Evolutionary conservation across 805 yeast genomes (phyloP).

Genomic region (Torulaspora quercuum): DNA sequence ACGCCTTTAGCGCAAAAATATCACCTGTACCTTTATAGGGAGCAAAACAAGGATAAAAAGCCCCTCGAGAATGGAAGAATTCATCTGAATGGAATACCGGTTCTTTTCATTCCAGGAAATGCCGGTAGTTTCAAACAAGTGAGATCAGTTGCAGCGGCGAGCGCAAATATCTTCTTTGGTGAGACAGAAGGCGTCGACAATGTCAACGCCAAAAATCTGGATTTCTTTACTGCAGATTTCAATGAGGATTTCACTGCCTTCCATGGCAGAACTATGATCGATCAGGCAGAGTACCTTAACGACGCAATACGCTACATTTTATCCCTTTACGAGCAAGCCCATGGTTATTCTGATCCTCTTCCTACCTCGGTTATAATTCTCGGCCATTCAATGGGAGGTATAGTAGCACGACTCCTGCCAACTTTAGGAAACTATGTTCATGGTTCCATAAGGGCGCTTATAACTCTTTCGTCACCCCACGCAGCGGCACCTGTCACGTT

Average conservation of each 20-base stretch:
- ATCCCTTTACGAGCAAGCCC: slow-evolving; percentile 49
- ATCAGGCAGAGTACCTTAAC: slow-evolving; percentile 89
- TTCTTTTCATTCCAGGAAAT: slow-evolving; percentile 92
- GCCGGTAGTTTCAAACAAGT: slow-evolving; percentile 93
- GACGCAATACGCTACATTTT: slow-evolving; percentile 81
- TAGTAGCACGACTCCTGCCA: slow-evolving; percentile 82
- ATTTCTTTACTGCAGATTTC: slow-evolving; percentile 89
- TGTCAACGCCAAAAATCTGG: slow-evolving; percentile 48
- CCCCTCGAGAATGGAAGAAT: slow-evolving; percentile 44
- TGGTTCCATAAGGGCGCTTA: slow-evolving; percentile 73
- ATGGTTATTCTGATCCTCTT: slow-evolving; percentile 19
- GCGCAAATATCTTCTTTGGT: slow-evolving; percentile 54
- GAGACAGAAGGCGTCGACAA: slow-evolving; percentile 23
- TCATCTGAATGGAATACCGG: slow-evolving; percentile 71
- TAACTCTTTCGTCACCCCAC: slow-evolving; percentile 90
- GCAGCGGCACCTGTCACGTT: slow-evolving; percentile 88
- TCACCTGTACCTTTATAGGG: slow-evolving; percentile 80
- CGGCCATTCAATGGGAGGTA: slow-evolving; percentile 98
- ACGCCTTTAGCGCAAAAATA: slow-evolving; percentile 63
- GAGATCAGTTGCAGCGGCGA: slow-evolving; percentile 84
- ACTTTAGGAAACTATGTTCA: slow-evolving; percentile 71
- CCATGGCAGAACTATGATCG: slow-evolving; percentile 89
- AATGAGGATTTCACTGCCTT: slow-evolving; percentile 95
- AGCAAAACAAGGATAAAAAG: slow-evolving; percentile 61
- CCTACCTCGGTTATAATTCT: slow-evolving; percentile 74